Percentiles rank a stretch among this genome's conserved stretches.
phyloP scores from a whole-genome alignment of 768 basidiomycete genomes.

The Hypholoma sublateritium region DNA sequence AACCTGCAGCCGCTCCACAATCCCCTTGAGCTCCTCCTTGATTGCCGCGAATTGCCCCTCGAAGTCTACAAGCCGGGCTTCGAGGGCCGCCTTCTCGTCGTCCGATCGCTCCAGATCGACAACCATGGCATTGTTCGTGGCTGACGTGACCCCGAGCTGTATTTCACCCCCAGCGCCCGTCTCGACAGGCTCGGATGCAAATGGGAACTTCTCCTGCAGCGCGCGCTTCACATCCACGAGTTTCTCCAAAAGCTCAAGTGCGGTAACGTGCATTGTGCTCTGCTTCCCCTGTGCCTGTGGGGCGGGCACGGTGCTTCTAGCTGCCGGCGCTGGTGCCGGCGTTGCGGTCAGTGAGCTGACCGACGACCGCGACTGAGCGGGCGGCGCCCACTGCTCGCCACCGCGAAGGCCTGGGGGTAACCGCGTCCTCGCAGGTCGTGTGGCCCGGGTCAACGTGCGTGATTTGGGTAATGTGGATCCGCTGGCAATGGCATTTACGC shows the following conservation, averaged over 20 bases:
- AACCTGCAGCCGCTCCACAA: constrained; percentile 13
- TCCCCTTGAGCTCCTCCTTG: constrained; percentile 13
- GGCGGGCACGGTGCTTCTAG: not conserved
- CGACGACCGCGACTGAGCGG: not conserved
- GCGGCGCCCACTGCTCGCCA: too few relatives aligned
- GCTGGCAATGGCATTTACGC: too few relatives aligned
- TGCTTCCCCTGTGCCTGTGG: not conserved
- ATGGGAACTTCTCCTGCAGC: not conserved
- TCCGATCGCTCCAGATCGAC: not conserved
- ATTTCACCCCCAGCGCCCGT: not conserved
- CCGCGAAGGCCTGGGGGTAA: too few relatives aligned
- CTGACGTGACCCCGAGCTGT: not conserved
- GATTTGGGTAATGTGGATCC: too few relatives aligned
- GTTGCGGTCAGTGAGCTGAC: not conserved
- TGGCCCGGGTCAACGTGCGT: too few relatives aligned
- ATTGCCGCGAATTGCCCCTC: constrained; percentile 14
- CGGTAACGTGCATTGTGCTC: constrained; percentile 10
- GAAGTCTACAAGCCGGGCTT: constrained; percentile 9
- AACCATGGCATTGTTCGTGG: not conserved
- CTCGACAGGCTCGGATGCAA: not conserved
- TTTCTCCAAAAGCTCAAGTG: constrained; percentile 16
- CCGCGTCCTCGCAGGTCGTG: too few relatives aligned
- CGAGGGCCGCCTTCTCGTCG: constrained; percentile 1
- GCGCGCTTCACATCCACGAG: constrained; percentile 12
- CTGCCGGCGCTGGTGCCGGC: not conserved